Percentiles rank a stretch among this genome's conserved stretches.
These are phyloP conservation scores for Pichia rugopelliculosa DNA, from an alignment of 805 yeast genomes.

Conservation along the genomic window DNA sequence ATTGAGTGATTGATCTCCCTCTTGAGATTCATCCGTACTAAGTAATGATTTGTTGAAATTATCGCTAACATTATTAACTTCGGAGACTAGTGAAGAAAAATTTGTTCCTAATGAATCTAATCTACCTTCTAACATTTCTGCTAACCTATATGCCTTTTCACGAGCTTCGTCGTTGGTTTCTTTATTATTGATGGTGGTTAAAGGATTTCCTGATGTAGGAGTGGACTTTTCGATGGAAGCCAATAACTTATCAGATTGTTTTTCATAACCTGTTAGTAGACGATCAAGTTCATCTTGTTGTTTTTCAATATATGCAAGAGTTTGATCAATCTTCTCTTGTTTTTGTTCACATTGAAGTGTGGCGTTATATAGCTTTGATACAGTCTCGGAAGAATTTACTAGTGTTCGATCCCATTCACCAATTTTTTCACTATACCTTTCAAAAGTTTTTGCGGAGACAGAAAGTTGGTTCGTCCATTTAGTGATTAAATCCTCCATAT, in stretches of 20 bases:
- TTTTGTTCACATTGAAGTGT: constrained; percentile 77
- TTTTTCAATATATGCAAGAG: constrained; percentile 73
- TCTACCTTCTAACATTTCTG: constrained; percentile 77
- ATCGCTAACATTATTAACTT: constrained; percentile 77
- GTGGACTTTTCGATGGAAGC: constrained; percentile 26
- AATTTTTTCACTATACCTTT: constrained; percentile 63
- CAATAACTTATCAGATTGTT: constrained; percentile 51
- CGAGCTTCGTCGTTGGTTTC: constrained; percentile 73
- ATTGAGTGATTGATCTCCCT: constrained; percentile 37
- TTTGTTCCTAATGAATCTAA: constrained; percentile 72
- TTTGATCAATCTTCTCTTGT: constrained; percentile 81
- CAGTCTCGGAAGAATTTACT: constrained; percentile 79
- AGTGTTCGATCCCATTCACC: constrained; percentile 81
- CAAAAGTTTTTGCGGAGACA: constrained; percentile 65
- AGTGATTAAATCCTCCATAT: constrained; percentile 84
- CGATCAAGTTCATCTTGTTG: constrained; percentile 90
- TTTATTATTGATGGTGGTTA: constrained; percentile 4
- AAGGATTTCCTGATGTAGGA: not conserved
- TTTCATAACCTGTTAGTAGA: constrained; percentile 75
- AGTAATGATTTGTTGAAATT: constrained; percentile 60
- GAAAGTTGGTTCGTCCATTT: constrained; percentile 90
- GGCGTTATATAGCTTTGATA: constrained; percentile 67
- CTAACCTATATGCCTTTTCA: constrained; percentile 80
- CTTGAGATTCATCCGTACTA: constrained; percentile 19
- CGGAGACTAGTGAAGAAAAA: constrained; percentile 65